Percentiles rank a stretch among this genome's conserved stretches.
Evolutionary conservation across 768 basidiomycete genomes (phyloP).

Genomic region (Polyporus arcularius): DNA sequence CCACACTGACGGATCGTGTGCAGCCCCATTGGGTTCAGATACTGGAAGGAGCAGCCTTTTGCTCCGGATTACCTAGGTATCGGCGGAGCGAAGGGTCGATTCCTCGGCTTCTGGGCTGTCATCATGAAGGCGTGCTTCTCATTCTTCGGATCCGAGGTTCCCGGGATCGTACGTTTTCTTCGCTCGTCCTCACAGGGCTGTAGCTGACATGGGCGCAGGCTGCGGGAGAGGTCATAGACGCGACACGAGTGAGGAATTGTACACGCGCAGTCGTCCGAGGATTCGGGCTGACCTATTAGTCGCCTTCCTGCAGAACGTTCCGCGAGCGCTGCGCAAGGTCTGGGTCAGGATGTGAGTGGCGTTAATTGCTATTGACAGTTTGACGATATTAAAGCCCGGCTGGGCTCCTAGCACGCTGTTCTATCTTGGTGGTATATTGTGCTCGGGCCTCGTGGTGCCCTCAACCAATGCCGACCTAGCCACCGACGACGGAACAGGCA

Average conservation of each 20-base stretch:
- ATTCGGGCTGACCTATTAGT: background rate
- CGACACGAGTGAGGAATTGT: slow-evolving; percentile 20
- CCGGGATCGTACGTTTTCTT: slow-evolving; percentile 26
- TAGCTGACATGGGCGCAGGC: slow-evolving; percentile 15
- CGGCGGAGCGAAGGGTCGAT: slow-evolving; percentile 35
- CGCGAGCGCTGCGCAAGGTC: slow-evolving; percentile 26
- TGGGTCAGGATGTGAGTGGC: slow-evolving; percentile 28
- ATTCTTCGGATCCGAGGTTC: slow-evolving; percentile 40
- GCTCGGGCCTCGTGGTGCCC: slow-evolving; percentile 44
- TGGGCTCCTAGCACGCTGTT: slow-evolving; percentile 35
- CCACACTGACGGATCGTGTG: background rate
- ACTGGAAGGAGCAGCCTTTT: slow-evolving; percentile 27
- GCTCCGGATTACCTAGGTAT: slow-evolving; percentile 29
- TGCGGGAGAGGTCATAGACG: slow-evolving; percentile 32
- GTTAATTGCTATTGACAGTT: background rate
- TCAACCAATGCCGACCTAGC: slow-evolving; percentile 38
- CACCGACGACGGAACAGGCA: slow-evolving; percentile 33
- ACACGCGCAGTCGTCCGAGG: background rate
- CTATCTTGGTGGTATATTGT: slow-evolving; percentile 42
- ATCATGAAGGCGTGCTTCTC: slow-evolving; percentile 37
- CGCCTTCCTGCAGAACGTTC: slow-evolving; percentile 25
- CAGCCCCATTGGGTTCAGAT: slow-evolving; percentile 22
- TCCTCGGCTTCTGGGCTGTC: slow-evolving; percentile 34
- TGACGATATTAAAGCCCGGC: background rate
- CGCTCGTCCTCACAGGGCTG: too few relatives aligned